Conservation (phyloP, 257 asterid genomes). For the Linderniella brevidens region DNA sequence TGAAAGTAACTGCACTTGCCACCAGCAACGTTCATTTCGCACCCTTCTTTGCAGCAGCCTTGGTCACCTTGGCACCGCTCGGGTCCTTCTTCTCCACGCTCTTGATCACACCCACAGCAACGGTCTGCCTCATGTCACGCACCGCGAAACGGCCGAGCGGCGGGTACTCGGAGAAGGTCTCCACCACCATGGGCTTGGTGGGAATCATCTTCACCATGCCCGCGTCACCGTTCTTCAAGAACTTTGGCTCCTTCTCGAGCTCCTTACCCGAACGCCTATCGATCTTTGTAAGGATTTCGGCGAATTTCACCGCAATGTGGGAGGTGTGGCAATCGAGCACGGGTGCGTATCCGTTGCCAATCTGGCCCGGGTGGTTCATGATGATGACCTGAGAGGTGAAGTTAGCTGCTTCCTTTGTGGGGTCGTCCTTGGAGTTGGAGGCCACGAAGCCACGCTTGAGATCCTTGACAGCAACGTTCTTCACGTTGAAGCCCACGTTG, state of each 20-base stretch:
- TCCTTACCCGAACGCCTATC: constrained; percentile 41
- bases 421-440: constrained; percentile 52
- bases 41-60: constrained; percentile 41
- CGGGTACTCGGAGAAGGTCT: constrained; percentile 28
- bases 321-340: constrained; percentile 56
- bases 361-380: constrained; percentile 70
- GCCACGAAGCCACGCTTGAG: constrained; percentile 47
- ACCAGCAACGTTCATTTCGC: constrained; percentile 12
- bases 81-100: constrained; percentile 36
- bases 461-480: constrained; percentile 57
- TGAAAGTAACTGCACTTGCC: not conserved
- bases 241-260: constrained; percentile 57
- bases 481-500: constrained; percentile 44
- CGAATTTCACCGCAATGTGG: constrained; percentile 52
- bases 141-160: constrained; percentile 40
- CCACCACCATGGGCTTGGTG: constrained; percentile 41
- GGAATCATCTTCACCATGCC: constrained; percentile 39
- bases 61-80: constrained; percentile 40
- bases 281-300: constrained; percentile 38
- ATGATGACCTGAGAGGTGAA: constrained; percentile 48
- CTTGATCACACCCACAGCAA: constrained; percentile 40
- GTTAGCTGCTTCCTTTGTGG: constrained; percentile 40
- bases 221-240: constrained; percentile 52
- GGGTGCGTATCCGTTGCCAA: constrained; percentile 54
- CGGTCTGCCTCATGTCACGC: constrained; percentile 42